A percentile compares a stretch with the other conserved stretches of the same genome.
phyloP scores from a whole-genome alignment of 805 yeast genomes.

The Priceomyces melissophilus region DNA sequence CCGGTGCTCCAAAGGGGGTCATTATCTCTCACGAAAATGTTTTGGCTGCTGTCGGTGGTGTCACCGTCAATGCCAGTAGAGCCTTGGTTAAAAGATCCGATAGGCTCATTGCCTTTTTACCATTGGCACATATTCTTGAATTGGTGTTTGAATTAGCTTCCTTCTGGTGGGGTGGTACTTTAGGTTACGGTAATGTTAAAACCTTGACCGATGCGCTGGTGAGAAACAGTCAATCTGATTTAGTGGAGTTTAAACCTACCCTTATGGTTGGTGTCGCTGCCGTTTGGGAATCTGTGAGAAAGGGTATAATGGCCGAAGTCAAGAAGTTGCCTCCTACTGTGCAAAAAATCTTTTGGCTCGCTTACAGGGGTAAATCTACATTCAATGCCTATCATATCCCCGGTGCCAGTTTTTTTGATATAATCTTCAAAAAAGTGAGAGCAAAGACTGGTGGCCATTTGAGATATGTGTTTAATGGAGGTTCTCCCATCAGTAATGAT shows the following conservation, averaged over 20 bases:
- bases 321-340: slow-evolving; percentile 57
- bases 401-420: slow-evolving; percentile 66
- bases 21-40: slow-evolving; percentile 64
- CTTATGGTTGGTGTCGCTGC: slow-evolving; percentile 98
- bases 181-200: slow-evolving; percentile 91
- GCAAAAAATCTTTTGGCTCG: slow-evolving; percentile 87
- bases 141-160: slow-evolving; percentile 76
- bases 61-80: slow-evolving; percentile 57
- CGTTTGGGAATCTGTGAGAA: slow-evolving; percentile 93
- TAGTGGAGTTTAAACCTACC: slow-evolving; percentile 83
- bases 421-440: slow-evolving; percentile 83
- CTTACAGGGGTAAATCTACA: slow-evolving; percentile 68
- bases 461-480: slow-evolving; percentile 77
- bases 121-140: slow-evolving; percentile 95
- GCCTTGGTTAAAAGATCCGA: slow-evolving; percentile 53
- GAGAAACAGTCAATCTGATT: slow-evolving; percentile 84
- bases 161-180: slow-evolving; percentile 84
- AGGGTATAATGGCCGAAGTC: slow-evolving; percentile 82
- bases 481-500: slow-evolving; percentile 79
- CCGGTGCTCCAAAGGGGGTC: slow-evolving; percentile 85
- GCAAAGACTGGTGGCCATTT: slow-evolving; percentile 94
- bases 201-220: slow-evolving; percentile 81
- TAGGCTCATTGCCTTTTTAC: slow-evolving; percentile 82
- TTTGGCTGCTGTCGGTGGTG: slow-evolving; percentile 85
- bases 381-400: slow-evolving; percentile 69